These are phyloP conservation scores for Aureobasidium sp. DNA, from an alignment of 2,329 filamentous ascomycete species.

Conservation along the genomic window DNA sequence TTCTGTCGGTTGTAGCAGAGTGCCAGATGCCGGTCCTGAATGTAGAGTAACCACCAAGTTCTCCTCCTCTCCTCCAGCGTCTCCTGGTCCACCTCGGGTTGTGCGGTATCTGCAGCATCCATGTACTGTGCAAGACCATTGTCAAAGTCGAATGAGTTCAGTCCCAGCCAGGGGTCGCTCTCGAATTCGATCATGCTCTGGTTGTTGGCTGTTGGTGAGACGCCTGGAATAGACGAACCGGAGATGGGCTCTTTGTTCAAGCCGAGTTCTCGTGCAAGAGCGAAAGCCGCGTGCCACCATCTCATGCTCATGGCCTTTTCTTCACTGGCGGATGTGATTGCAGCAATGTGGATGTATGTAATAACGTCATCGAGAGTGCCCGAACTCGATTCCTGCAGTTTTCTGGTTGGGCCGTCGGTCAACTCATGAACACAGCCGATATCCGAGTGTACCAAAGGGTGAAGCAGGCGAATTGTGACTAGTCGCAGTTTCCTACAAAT, in stretches of 20 bases:
- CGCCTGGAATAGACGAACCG: slow-evolving; percentile 8
- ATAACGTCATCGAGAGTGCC: slow-evolving; percentile 14
- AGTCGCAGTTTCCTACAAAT: slow-evolving; percentile 12
- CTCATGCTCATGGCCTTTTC: slow-evolving; percentile 16
- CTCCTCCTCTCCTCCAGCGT: slow-evolving; percentile 8
- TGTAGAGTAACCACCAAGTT: slow-evolving; percentile 16
- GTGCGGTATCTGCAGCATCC: slow-evolving; percentile 7
- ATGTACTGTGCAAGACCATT: slow-evolving; percentile 14
- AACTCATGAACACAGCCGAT: slow-evolving; percentile 13
- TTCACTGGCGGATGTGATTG: slow-evolving; percentile 15
- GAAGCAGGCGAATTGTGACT: slow-evolving; percentile 9
- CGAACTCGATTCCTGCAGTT: slow-evolving; percentile 7
- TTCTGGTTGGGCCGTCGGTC: slow-evolving; percentile 5
- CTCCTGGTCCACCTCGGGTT: slow-evolving; percentile 10
- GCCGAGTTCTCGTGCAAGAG: slow-evolving; percentile 11
- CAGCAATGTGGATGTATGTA: slow-evolving; percentile 15
- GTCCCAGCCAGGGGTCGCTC: slow-evolving; percentile 13
- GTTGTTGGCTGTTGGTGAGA: slow-evolving; percentile 15
- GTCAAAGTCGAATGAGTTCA: slow-evolving; percentile 15
- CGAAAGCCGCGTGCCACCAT: slow-evolving; percentile 16
- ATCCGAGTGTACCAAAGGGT: slow-evolving; percentile 10
- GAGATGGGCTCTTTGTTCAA: slow-evolving; percentile 15
- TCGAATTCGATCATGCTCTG: slow-evolving; percentile 15
- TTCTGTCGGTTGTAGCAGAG: slow-evolving; percentile 15
- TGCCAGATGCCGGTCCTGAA: slow-evolving; percentile 14